These are phyloP conservation scores for Fusarium equiseti DNA, from an alignment of 2,329 filamentous ascomycete genomes.

Conservation along the genomic window DNA sequence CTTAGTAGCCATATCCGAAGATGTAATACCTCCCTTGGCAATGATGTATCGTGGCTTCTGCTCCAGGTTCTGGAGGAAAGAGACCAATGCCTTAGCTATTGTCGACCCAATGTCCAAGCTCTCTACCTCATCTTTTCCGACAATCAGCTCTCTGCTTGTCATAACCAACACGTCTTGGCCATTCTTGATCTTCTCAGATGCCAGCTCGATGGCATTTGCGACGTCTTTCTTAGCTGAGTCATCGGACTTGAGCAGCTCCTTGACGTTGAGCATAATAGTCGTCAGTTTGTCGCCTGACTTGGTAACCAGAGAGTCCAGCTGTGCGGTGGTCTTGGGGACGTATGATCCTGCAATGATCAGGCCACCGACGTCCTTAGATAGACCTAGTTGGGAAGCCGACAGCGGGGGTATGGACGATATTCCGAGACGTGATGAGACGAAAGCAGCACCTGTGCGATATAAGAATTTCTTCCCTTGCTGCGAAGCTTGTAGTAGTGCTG, in stretches of 20 bases:
- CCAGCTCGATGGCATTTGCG: slow-evolving; percentile 46
- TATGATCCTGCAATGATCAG: slow-evolving; percentile 69
- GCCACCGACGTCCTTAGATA: slow-evolving; percentile 57
- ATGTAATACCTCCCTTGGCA: slow-evolving; percentile 71
- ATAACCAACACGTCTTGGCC: slow-evolving; percentile 69
- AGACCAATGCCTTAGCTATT: slow-evolving; percentile 64
- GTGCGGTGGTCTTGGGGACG: slow-evolving; percentile 69
- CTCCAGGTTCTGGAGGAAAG: slow-evolving; percentile 60
- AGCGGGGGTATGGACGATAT: slow-evolving; percentile 65
- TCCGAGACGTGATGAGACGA: slow-evolving; percentile 62
- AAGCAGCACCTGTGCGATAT: slow-evolving; percentile 57
- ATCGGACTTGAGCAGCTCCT: slow-evolving; percentile 58
- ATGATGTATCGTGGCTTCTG: slow-evolving; percentile 67
- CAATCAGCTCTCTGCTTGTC: slow-evolving; percentile 67
- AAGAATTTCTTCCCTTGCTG: slow-evolving; percentile 52
- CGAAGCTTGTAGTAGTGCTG: slow-evolving; percentile 58
- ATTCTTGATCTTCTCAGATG: slow-evolving; percentile 55
- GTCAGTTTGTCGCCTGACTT: slow-evolving; percentile 56
- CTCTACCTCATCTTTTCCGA: slow-evolving; percentile 58
- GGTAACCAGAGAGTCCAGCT: slow-evolving; percentile 59
- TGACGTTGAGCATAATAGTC: slow-evolving; percentile 62
- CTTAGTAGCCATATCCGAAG: slow-evolving; percentile 69
- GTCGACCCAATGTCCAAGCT: slow-evolving; percentile 66
- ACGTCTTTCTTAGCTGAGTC: slow-evolving; percentile 51
- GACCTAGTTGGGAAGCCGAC: slow-evolving; percentile 57